These are phyloP conservation scores for Thymus mandschuricus DNA, from an alignment of 257 asterid species.

Conservation along the genomic window DNA sequence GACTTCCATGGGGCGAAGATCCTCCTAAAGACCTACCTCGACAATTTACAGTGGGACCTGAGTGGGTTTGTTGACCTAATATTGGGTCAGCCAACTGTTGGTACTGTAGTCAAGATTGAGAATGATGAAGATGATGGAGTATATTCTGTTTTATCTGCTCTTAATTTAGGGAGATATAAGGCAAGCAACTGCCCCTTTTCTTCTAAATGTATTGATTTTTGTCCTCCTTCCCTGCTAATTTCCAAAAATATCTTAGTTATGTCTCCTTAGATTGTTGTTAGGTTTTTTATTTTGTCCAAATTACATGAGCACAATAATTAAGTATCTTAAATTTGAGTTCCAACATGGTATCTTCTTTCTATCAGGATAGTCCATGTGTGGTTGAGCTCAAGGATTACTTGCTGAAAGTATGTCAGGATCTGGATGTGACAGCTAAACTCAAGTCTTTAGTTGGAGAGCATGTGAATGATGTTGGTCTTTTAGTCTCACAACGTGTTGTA, in stretches of 20 bases:
- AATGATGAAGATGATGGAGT: constrained; percentile 81
- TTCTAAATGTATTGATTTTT: too few relatives aligned
- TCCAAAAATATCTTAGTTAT: too few relatives aligned
- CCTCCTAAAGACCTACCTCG: constrained; percentile 80
- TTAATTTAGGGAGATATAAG: constrained; percentile 80
- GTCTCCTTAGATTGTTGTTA: neutral
- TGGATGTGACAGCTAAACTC: constrained; percentile 36
- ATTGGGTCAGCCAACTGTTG: constrained; percentile 86
- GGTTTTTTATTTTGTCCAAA: constrained; percentile 18
- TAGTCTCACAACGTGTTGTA: constrained; percentile 80
- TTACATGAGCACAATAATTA: constrained; percentile 11
- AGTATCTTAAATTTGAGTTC: constrained; percentile 7
- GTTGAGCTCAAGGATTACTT: constrained; percentile 63
- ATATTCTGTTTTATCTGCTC: constrained; percentile 71
- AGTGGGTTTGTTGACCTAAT: constrained; percentile 85
- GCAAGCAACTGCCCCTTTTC: constrained; percentile 43
- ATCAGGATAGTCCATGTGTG: constrained; percentile 55
- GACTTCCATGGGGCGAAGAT: constrained; percentile 93
- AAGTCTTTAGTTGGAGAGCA: constrained; percentile 48
- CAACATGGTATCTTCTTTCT: constrained; percentile 16
- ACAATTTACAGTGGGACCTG: constrained; percentile 78
- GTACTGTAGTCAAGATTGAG: constrained; percentile 85
- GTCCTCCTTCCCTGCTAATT: too few relatives aligned
- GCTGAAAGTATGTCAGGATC: constrained; percentile 28
- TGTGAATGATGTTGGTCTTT: constrained; percentile 62